phyloP scores from a whole-genome alignment of 805 yeast genomes.

The Candida andamanensis region DNA sequence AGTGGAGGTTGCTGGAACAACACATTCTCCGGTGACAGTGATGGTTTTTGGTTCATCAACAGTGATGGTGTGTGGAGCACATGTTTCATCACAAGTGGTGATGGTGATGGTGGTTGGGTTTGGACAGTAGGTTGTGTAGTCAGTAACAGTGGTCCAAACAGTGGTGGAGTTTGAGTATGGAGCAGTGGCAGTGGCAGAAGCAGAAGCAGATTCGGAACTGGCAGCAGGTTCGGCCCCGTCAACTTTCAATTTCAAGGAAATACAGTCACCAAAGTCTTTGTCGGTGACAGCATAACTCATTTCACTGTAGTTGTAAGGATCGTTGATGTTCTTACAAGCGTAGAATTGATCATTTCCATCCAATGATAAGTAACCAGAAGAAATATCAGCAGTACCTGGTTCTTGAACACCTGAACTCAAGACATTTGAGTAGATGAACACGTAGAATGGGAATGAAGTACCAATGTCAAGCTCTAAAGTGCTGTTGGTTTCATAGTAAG shows the following conservation, averaged over 20 bases:
- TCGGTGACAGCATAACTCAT: conserved; percentile 12
- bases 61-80: conserved; percentile 23
- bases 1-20: conserved; percentile 16
- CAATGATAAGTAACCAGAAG: conserved; percentile 13
- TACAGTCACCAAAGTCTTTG: conserved; percentile 5
- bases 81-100: conserved; percentile 24
- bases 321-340: conserved; percentile 24
- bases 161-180: conserved; percentile 24
- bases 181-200: conserved; percentile 24
- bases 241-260: conserved; percentile 7
- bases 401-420: conserved; percentile 6
- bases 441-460: conserved; percentile 1
- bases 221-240: conserved; percentile 3
- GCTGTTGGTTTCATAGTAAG: conserved; percentile 14
- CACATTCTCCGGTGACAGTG: conserved; percentile 28
- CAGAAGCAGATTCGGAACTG: conserved; percentile 4
- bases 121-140: conserved; percentile 36
- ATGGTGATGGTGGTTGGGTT: conserved; percentile 27
- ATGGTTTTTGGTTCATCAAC: conserved; percentile 29
- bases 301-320: conserved; percentile 24
- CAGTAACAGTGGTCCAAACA: conserved; percentile 25
- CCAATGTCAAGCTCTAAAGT: conserved; percentile 1
- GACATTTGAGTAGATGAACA: background rate
- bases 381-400: conserved; percentile 6
- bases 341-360: conserved; percentile 16